Percentiles rank a stretch among this genome's conserved stretches.
These are phyloP conservation scores for Synchytrium microbalum DNA, from an alignment of 371 early-diverging fungal genomes.

Conservation along the genomic window DNA sequence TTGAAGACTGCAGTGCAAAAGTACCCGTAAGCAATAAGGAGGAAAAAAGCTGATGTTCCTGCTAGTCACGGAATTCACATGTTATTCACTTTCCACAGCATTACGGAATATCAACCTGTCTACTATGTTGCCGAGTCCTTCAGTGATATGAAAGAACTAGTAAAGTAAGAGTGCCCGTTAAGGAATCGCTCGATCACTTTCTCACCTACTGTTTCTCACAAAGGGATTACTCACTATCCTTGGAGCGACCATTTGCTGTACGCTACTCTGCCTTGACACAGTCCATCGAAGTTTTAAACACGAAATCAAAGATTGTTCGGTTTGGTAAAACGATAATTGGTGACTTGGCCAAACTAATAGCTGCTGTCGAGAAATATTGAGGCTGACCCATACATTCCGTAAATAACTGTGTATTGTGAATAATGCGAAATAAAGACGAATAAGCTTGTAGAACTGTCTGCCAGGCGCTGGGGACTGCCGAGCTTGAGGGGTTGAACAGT, in stretches of 20 bases:
- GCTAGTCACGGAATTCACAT: neutral
- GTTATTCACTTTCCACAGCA: slow-evolving; percentile 20
- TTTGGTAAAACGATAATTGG: slow-evolving; percentile 26
- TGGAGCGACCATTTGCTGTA: slow-evolving; percentile 81
- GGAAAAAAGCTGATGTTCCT: neutral
- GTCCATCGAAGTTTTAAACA: slow-evolving; percentile 81
- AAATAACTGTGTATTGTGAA: too few species aligned
- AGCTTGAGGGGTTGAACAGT: too few species aligned
- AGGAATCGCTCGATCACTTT: neutral
- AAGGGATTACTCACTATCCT: slow-evolving; percentile 63
- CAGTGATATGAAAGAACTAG: slow-evolving; percentile 83
- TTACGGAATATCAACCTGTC: slow-evolving; percentile 88
- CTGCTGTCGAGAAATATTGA: slow-evolving; percentile 36
- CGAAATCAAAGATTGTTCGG: slow-evolving; percentile 30
- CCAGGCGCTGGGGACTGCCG: too few species aligned
- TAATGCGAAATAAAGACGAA: too few species aligned
- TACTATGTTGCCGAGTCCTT: slow-evolving; percentile 95
- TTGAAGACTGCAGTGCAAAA: slow-evolving; percentile 65
- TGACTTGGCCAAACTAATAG: slow-evolving; percentile 29
- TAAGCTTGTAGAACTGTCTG: too few species aligned
- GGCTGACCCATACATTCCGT: too few species aligned
- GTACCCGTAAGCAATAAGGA: slow-evolving; percentile 55
- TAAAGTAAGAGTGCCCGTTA: slow-evolving; percentile 43
- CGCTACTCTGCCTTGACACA: slow-evolving; percentile 83
- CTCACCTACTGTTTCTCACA: too few species aligned